phyloP scores from a whole-genome alignment of 2,329 filamentous ascomycete genomes.

The Diaporthe sp. region DNA sequence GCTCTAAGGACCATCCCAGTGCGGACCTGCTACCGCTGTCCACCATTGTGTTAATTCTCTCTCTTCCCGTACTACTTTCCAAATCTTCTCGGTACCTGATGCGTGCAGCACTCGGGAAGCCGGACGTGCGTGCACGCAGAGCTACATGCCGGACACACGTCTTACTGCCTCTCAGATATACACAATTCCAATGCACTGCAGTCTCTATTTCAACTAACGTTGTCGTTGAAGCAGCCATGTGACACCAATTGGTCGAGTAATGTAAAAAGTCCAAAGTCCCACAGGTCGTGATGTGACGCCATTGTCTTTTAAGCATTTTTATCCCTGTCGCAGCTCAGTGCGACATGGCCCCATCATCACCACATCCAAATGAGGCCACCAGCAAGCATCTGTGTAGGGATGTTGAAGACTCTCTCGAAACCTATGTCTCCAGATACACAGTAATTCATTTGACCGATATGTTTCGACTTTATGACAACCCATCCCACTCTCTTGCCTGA shows the following conservation, averaged over 20 bases:
- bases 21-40: neutral
- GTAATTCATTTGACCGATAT: neutral
- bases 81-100: too few relatives aligned
- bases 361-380: too few relatives aligned
- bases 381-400: neutral
- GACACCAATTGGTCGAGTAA: neutral
- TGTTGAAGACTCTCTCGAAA: neutral
- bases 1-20: neutral
- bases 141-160: too few relatives aligned
- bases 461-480: neutral
- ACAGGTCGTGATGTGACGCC: neutral
- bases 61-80: too few relatives aligned
- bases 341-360: neutral
- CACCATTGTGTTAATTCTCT: neutral
- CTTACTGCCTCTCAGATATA: neutral
- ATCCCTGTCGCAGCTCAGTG: neutral
- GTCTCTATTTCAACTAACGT: neutral
- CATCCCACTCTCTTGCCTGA: neutral
- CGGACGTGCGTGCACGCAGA: too few relatives aligned
- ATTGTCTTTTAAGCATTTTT: neutral
- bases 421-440: too few relatives aligned
- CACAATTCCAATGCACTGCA: neutral
- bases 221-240: neutral
- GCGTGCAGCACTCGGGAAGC: too few relatives aligned
- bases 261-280: neutral